Conservation (phyloP, 2,329 filamentous ascomycete species). For the Botryotinia convoluta region DNA sequence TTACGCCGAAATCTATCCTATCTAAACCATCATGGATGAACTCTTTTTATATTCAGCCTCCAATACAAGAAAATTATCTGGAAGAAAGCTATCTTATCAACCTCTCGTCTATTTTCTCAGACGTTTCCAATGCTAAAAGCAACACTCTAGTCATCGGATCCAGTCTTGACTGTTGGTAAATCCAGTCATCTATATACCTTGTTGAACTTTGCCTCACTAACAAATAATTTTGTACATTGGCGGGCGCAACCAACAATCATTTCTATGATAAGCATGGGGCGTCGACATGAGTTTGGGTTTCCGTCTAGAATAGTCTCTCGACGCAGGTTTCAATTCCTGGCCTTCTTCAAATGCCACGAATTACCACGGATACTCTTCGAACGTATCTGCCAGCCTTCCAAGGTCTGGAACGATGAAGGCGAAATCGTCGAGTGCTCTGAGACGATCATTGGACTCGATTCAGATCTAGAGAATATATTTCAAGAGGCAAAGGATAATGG, state of each 20-base stretch:
- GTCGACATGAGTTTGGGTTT: not conserved
- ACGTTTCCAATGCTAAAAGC: not conserved
- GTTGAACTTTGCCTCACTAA: not conserved
- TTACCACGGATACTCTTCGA: not conserved
- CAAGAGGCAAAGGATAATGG: not conserved
- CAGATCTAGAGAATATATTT: not conserved
- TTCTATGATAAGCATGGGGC: not conserved
- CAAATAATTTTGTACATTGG: not conserved
- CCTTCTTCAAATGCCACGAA: not conserved
- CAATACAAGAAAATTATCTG: not conserved
- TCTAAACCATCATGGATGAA: fast-evolving
- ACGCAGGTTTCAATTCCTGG: not conserved
- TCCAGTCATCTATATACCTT: not conserved
- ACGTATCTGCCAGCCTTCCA: not conserved
- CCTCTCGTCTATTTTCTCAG: not conserved
- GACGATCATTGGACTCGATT: not conserved
- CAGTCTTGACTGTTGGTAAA: not conserved
- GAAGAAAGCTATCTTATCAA: not conserved
- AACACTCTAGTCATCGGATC: not conserved
- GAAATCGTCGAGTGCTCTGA: not conserved
- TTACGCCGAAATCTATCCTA: not conserved
- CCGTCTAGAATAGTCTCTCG: not conserved
- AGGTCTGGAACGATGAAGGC: not conserved
- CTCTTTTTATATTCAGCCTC: not conserved
- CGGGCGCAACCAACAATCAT: not conserved